Evolutionary conservation across 108 stramenopile species (phyloP).

Genomic region (Fistulifera pelliculosa): DNA sequence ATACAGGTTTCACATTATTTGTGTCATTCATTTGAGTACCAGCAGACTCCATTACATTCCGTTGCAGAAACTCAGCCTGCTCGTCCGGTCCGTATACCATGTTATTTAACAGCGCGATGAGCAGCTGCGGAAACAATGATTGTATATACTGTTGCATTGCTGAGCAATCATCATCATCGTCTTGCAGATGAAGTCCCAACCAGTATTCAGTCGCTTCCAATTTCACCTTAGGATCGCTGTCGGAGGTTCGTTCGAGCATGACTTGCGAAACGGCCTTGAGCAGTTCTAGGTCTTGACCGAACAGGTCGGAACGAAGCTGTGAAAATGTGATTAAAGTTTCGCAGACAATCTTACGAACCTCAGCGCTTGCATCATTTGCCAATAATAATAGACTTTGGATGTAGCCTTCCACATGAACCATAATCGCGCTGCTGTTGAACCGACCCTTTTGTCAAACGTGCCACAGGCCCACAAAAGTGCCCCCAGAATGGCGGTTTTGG

Average conservation of each 20-base stretch:
- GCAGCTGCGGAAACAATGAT: slow-evolving; percentile 43
- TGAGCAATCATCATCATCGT: slow-evolving; percentile 16
- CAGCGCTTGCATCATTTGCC: slow-evolving; percentile 47
- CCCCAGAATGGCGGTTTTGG: not conserved
- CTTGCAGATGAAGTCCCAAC: slow-evolving; percentile 66
- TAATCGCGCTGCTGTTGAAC: slow-evolving; percentile 55
- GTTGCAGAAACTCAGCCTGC: slow-evolving; percentile 57
- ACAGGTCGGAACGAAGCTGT: slow-evolving; percentile 51
- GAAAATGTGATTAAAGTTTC: slow-evolving; percentile 75
- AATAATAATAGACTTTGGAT: slow-evolving; percentile 51
- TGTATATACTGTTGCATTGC: slow-evolving; percentile 54
- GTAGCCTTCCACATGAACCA: slow-evolving; percentile 73
- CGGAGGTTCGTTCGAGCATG: slow-evolving; percentile 9
- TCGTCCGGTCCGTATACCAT: slow-evolving; percentile 82
- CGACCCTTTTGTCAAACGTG: not conserved
- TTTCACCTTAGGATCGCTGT: slow-evolving; percentile 31
- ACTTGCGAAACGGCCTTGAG: slow-evolving; percentile 23
- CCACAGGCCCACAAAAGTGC: not conserved
- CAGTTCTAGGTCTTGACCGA: slow-evolving; percentile 75
- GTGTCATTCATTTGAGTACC: slow-evolving; percentile 18
- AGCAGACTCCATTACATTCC: slow-evolving; percentile 53
- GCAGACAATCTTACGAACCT: slow-evolving; percentile 77
- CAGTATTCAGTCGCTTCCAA: slow-evolving; percentile 89
- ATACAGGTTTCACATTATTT: slow-evolving; percentile 64
- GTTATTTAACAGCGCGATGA: slow-evolving; percentile 66